A percentile compares a stretch with the other conserved stretches of the same genome.
These are phyloP conservation scores for Polyporus arcularius DNA, from an alignment of 768 basidiomycete genomes.

Conservation along the genomic window DNA sequence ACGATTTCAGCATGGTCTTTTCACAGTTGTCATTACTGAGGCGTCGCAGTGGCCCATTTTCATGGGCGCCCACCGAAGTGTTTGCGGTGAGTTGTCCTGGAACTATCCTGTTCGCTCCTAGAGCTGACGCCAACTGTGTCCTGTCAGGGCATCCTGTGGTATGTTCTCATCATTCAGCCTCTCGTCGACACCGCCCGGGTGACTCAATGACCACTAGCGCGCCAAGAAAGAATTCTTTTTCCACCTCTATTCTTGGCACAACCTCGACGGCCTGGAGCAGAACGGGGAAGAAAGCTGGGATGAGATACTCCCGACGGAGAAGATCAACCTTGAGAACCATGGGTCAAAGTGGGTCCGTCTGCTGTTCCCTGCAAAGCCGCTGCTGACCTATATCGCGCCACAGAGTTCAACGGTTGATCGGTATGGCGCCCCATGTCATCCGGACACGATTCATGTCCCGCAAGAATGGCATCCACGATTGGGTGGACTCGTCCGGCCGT, in stretches of 20 bases:
- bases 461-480: constrained; percentile 41
- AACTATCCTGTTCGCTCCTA: not conserved
- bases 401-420: constrained; percentile 37
- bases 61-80: constrained; percentile 30
- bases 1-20: not conserved
- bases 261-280: constrained; percentile 31
- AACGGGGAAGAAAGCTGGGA: constrained; percentile 37
- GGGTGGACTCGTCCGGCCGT: constrained; percentile 49
- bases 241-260: constrained; percentile 41
- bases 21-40: not conserved
- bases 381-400: constrained; percentile 27
- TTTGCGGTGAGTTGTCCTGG: constrained; percentile 23
- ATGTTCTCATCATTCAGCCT: constrained; percentile 3
- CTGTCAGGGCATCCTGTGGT: constrained; percentile 27
- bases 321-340: constrained; percentile 35
- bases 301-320: constrained; percentile 33
- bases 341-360: constrained; percentile 39
- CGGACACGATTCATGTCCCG: constrained; percentile 39
- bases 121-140: constrained; percentile 1
- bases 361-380: not conserved
- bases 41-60: constrained; percentile 30
- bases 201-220: constrained; percentile 30
- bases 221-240: constrained; percentile 38
- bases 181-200: not conserved
- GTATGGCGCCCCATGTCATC: constrained; percentile 35